Base-by-base conservation (phyloP, 2,329 filamentous ascomycete species). In the Diaporthe sp. region DNA sequence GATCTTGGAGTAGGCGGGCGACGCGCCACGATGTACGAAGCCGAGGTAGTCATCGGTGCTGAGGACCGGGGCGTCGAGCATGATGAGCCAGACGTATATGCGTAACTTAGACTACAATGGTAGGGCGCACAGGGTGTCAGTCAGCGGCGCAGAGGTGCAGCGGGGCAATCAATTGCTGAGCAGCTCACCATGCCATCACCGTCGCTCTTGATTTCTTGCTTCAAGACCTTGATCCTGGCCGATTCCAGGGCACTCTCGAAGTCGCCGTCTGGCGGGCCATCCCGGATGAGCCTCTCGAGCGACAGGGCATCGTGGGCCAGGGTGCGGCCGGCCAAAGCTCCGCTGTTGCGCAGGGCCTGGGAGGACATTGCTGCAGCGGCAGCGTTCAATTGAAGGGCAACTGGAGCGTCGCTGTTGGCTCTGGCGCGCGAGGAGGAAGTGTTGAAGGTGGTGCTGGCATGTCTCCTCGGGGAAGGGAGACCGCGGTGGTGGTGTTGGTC, bases 1-100 rank as follows among this genome's bases (percentile, higher is more conserved):
- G 82, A 99, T 99, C 86, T 99, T 99, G 81, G 95, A 92, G 86
- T 99, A 98, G 61, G 95, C 96, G 0, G 96, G 96, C 4, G 96
- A 98, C 34, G 96, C 94, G 77, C 97, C 96, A 78, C 97, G 95
- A 82, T 98, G 95, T 78, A 99, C 94, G 60, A 98, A 93, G 75
- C 91, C 90, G 78, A 98, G 94, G 83, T 99, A 99, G 77, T 93
- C 90, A 80, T 98, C 94, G 75, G 97, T 98, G 60, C 93, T 90
- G 78, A 98, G 88, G 58, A 98, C 92, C 9, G 95, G 93, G 44
- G 96, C 93, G 82, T 98, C 94, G 80, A 99, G 93, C 17, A 99
- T 91, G 79, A 98, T 94, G 55, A 98, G 90, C 97, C 97, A 99
- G 78, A 98, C 92, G 84, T 99, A 98, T 83, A 98, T 97, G 81